Evolutionary conservation across 2,329 filamentous ascomycete species (phyloP).

Genomic region (Cercospora zeae-maydis): DNA sequence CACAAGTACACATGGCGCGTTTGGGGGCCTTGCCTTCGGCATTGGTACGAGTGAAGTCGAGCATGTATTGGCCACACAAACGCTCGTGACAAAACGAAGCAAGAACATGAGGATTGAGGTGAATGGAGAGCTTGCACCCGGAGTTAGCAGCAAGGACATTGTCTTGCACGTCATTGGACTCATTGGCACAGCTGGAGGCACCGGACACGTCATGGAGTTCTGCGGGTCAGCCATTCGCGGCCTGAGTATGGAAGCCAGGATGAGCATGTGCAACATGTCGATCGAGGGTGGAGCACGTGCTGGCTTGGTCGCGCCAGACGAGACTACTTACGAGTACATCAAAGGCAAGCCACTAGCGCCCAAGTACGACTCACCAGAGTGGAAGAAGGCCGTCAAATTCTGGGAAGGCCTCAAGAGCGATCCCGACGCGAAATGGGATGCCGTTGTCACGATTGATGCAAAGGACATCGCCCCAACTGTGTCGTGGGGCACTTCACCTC

Average conservation of each 20-base stretch:
- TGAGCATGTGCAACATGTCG: slow-evolving; percentile 99
- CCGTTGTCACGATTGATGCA: slow-evolving; percentile 81
- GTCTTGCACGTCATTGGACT: slow-evolving; percentile 87
- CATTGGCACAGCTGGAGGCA: slow-evolving; percentile 94
- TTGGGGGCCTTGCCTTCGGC: slow-evolving; percentile 89
- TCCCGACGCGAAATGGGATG: slow-evolving; percentile 82
- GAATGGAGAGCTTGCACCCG: slow-evolving; percentile 81
- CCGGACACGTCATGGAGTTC: slow-evolving; percentile 92
- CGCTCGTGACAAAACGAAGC: slow-evolving; percentile 86
- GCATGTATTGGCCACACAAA: slow-evolving; percentile 95
- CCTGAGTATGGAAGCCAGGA: slow-evolving; percentile 92
- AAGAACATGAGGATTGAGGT: slow-evolving; percentile 99
- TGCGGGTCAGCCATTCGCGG: slow-evolving; percentile 87
- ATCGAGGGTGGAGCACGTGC: slow-evolving; percentile 94
- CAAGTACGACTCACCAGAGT: slow-evolving; percentile 76
- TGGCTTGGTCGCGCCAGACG: slow-evolving; percentile 94
- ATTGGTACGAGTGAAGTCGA: slow-evolving; percentile 98
- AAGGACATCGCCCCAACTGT: slow-evolving; percentile 93
- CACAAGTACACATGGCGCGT: slow-evolving; percentile 96
- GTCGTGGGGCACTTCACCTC: slow-evolving; percentile 94
- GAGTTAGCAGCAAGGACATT: slow-evolving; percentile 94
- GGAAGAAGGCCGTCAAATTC: slow-evolving; percentile 82
- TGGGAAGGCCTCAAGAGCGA: slow-evolving; percentile 87
- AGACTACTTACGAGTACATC: slow-evolving; percentile 91
- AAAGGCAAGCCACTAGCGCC: slow-evolving; percentile 87